A percentile compares a stretch with the other conserved stretches of the same genome.
Evolutionary conservation across 768 basidiomycete species (phyloP).

Genomic region (Udeniomyces megalosporus): DNA sequence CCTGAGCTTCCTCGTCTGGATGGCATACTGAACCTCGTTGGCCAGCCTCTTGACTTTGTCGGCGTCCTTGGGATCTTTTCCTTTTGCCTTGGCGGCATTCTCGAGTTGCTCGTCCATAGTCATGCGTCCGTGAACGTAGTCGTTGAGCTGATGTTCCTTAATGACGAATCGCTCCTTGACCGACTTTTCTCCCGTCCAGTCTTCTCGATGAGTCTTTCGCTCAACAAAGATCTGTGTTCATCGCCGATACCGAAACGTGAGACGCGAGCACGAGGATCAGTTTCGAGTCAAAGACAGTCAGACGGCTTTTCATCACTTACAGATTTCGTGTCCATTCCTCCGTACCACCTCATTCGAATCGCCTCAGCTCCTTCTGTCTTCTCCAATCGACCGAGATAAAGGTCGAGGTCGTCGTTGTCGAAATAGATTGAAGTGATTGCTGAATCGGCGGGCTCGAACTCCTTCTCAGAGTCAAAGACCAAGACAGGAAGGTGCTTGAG

Average conservation of each 20-base stretch:
- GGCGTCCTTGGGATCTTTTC: slow-evolving; percentile 83
- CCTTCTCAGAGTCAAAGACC: slow-evolving; percentile 86
- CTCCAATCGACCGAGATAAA: slow-evolving; percentile 90
- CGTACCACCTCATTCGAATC: slow-evolving; percentile 92
- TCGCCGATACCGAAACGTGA: background rate
- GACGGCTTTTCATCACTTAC: slow-evolving; percentile 38
- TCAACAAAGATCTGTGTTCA: slow-evolving; percentile 32
- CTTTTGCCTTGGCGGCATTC: slow-evolving; percentile 53
- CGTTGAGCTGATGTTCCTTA: slow-evolving; percentile 79
- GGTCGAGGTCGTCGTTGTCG: slow-evolving; percentile 84
- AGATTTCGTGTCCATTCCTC: slow-evolving; percentile 63
- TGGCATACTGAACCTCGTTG: slow-evolving; percentile 86
- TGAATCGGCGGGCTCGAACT: slow-evolving; percentile 48
- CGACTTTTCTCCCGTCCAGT: slow-evolving; percentile 93
- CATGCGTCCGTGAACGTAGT: slow-evolving; percentile 75
- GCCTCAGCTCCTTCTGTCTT: slow-evolving; percentile 99
- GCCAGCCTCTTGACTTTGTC: slow-evolving; percentile 91
- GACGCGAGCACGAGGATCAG: no score
- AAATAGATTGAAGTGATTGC: slow-evolving; percentile 97
- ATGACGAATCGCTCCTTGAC: slow-evolving; percentile 94
- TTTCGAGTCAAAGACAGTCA: no score
- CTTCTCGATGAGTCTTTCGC: slow-evolving; percentile 60
- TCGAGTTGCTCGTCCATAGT: slow-evolving; percentile 89
- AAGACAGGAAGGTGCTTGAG: slow-evolving; percentile 82
- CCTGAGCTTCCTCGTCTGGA: slow-evolving; percentile 58